Evolutionary conservation across 495 filamentous ascomycete species (phyloP), one percentile per base, ranked within the genome.

Genomic region (Trichoderma reesei): DNA sequence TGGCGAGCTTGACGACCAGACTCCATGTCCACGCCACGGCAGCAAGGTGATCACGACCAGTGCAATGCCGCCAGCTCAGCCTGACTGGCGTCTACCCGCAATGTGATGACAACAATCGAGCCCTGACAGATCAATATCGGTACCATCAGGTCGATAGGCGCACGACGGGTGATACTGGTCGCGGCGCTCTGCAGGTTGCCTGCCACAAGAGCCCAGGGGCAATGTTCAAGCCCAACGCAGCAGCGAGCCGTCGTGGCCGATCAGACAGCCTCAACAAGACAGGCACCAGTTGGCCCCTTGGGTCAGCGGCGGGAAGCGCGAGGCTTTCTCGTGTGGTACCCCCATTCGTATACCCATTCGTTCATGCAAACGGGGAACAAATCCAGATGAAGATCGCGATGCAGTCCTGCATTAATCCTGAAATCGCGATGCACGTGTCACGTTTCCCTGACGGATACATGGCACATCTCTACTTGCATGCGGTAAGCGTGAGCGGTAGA

Each of bases 331-430:
- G n/a, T n/a, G n/a, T n/a, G n/a, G 51, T 56, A 26, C 26, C 20
- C 11, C 26, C 26, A 11, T 11, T 56, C 14, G 9, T 34, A 56
- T 8, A 34, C n/a, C 51, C 34, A 56, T 31, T 56, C 20, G 51
- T 56, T 56, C 51, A 56, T 56, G 51, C 51, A 56, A 56, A 56
- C 20, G n/a, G n/a, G 48, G 51, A 56, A 34, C 31, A 20, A 56
- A 56, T 10, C 4, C 26, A 56, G 26, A 56, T 56, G 51, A 56
- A 31, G 20, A 56, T 56, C 51, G 26, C 51, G 51, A 56, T 56
- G 26, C 51, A n/a, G 20, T 20, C 51, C 37, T 56, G 51, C 51
- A 56, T 34, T 26, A 56, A 31, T 14, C 51, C 51, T 34, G 16
- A 48, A n/a, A 48, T 56, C 51, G 51, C 31, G 20, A 31, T 9